phyloP scores from a whole-genome alignment of 345 rosid genomes.

The Citrus australasica region DNA sequence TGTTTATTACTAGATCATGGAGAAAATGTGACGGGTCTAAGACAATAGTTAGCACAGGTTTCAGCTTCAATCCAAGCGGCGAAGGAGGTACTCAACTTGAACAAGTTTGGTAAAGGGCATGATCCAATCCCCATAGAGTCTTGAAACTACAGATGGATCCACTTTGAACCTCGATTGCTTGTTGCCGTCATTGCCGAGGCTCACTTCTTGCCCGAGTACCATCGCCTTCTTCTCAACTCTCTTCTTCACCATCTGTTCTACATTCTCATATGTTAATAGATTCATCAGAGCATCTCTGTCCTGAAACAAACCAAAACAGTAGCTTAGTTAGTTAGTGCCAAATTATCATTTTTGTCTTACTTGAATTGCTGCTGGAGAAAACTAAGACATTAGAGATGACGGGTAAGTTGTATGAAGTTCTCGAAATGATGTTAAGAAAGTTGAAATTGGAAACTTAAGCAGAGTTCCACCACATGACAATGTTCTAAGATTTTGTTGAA shows the following conservation, averaged over 20 bases:
- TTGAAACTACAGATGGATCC: conserved; percentile 58
- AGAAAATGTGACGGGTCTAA: neutral
- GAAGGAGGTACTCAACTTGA: conserved; percentile 78
- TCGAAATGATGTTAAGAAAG: neutral
- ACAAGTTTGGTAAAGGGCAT: conserved; percentile 83
- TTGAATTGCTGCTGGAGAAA: neutral
- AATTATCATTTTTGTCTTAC: neutral
- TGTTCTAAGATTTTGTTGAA: neutral
- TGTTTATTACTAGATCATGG: neutral
- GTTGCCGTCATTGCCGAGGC: conserved; percentile 5
- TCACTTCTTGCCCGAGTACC: conserved; percentile 68
- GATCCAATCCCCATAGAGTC: conserved; percentile 75
- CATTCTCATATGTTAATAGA: conserved; percentile 57
- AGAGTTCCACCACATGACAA: neutral
- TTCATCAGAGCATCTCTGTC: conserved; percentile 64
- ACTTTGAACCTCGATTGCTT: conserved; percentile 41
- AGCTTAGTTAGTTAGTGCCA: neutral
- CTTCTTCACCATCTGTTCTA: conserved; percentile 79
- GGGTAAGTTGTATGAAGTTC: neutral
- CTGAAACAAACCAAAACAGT: conserved; percentile 31
- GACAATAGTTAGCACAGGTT: neutral
- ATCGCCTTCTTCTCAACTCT: conserved; percentile 77
- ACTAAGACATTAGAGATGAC: neutral
- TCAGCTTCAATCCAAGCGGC: conserved; percentile 55
- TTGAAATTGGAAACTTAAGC: neutral